Percentiles rank a stretch among this genome's conserved stretches.
Evolutionary conservation across 1,284 basidiomycete species (phyloP).

Genomic region (Ganoderma meredithae): DNA sequence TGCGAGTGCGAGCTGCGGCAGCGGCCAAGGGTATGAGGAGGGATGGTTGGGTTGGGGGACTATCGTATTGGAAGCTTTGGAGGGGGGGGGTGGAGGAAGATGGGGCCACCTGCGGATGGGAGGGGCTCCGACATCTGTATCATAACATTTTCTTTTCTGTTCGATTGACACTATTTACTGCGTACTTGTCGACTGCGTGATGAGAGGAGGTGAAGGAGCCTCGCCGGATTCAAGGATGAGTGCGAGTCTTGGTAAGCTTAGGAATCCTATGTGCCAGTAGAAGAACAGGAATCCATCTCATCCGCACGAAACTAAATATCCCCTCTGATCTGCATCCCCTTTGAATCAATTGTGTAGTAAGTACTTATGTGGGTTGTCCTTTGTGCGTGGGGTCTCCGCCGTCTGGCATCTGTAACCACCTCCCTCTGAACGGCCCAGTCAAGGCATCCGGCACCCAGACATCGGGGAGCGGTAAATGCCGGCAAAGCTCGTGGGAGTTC

Average conservation of each 20-base stretch:
- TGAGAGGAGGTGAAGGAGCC: too few species aligned
- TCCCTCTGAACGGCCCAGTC: not conserved
- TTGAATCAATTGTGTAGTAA: too few species aligned
- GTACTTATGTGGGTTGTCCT: too few species aligned
- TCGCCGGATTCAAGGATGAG: too few species aligned
- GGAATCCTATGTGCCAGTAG: too few species aligned
- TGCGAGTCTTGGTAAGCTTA: too few species aligned
- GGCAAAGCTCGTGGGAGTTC: not conserved
- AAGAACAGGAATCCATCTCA: too few species aligned
- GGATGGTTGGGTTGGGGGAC: not conserved
- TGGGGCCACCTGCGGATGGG: not conserved
- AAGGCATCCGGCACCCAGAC: not conserved
- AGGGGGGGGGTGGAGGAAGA: not conserved
- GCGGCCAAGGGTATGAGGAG: conserved; percentile 29
- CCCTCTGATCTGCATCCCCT: too few species aligned
- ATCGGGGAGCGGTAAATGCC: not conserved
- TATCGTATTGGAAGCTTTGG: not conserved
- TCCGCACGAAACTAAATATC: too few species aligned
- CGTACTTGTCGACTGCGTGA: not conserved
- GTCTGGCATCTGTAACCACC: not conserved
- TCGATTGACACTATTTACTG: not conserved
- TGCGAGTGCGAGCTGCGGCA: conserved; percentile 36
- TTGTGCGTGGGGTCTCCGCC: too few species aligned
- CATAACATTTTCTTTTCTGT: not conserved
- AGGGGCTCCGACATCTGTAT: not conserved